Conservation (phyloP, 2,329 filamentous ascomycete species). For the Paecilomyces niveus region DNA sequence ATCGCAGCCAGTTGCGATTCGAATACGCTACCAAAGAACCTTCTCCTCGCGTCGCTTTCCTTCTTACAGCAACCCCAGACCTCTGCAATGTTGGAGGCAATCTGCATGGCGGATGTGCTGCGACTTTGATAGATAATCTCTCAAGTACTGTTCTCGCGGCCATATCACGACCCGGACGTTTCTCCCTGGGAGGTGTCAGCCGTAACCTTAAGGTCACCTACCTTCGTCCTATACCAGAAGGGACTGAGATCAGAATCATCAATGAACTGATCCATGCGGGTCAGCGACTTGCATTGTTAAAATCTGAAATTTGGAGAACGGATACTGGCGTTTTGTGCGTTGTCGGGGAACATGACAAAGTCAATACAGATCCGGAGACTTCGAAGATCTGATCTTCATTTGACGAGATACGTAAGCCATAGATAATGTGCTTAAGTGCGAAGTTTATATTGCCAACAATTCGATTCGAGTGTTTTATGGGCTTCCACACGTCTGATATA, state of each 20-base stretch:
- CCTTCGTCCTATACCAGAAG: slow-evolving; percentile 53
- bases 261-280: slow-evolving; percentile 55
- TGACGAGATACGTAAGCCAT: not conserved
- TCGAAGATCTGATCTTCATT: slow-evolving; percentile 6
- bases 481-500: not conserved
- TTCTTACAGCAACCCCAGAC: slow-evolving; percentile 65
- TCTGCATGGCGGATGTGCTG: slow-evolving; percentile 73
- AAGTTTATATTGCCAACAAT: no score
- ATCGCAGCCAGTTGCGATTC: slow-evolving; percentile 26
- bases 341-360: slow-evolving; percentile 59
- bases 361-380: slow-evolving; percentile 48
- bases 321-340: slow-evolving; percentile 49
- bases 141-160: slow-evolving; percentile 55
- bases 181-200: slow-evolving; percentile 56
- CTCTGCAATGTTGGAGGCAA: slow-evolving; percentile 89
- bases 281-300: slow-evolving; percentile 46
- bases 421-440: not conserved
- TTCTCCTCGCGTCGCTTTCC: slow-evolving; percentile 25
- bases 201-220: slow-evolving; percentile 62
- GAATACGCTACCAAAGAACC: slow-evolving; percentile 30
- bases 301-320: slow-evolving; percentile 48
- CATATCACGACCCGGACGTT: slow-evolving; percentile 53
- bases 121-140: slow-evolving; percentile 61
- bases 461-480: not conserved
- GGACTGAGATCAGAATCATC: slow-evolving; percentile 46